Percentiles rank a stretch among this genome's conserved stretches.
These are phyloP conservation scores for Talaromyces pinophilus DNA, from an alignment of 2,329 filamentous ascomycete genomes.

Conservation along the genomic window DNA sequence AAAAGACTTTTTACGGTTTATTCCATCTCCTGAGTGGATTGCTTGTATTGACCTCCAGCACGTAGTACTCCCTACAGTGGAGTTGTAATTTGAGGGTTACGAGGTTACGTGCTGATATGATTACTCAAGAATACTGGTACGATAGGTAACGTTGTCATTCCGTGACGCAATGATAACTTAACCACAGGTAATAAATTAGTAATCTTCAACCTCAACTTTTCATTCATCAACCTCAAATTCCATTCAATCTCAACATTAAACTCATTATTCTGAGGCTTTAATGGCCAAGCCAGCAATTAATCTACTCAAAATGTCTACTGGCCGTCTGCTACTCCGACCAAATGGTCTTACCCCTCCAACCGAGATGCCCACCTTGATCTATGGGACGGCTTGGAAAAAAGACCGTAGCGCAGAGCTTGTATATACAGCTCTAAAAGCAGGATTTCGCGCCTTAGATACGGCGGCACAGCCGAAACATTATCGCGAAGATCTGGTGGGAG, in stretches of 20 bases:
- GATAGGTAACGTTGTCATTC: not conserved
- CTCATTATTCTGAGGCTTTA: not conserved
- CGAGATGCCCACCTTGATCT: slow-evolving; percentile 58
- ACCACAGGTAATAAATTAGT: not conserved
- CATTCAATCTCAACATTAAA: not conserved
- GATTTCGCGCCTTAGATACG: slow-evolving; percentile 75
- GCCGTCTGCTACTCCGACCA: slow-evolving; percentile 1
- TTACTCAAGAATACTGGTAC: not conserved
- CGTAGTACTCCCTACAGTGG: too few relatives aligned
- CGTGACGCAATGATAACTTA: not conserved
- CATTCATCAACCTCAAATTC: not conserved
- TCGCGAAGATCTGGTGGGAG: slow-evolving; percentile 68
- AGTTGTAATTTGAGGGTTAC: too few relatives aligned
- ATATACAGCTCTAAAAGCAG: slow-evolving; percentile 64
- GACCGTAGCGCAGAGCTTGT: slow-evolving; percentile 67
- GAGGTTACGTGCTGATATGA: too few relatives aligned
- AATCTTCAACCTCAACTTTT: not conserved
- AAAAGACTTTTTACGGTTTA: too few relatives aligned
- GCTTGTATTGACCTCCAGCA: too few relatives aligned
- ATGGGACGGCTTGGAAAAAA: slow-evolving; percentile 87
- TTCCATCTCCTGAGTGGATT: too few relatives aligned
- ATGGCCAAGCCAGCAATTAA: not conserved
- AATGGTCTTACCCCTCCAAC: slow-evolving; percentile 19
- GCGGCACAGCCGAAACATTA: slow-evolving; percentile 79
- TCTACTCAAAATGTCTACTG: slow-evolving; percentile 13